These are phyloP conservation scores for Russula olivacea DNA, from an alignment of 768 basidiomycete genomes.

Conservation along the genomic window DNA sequence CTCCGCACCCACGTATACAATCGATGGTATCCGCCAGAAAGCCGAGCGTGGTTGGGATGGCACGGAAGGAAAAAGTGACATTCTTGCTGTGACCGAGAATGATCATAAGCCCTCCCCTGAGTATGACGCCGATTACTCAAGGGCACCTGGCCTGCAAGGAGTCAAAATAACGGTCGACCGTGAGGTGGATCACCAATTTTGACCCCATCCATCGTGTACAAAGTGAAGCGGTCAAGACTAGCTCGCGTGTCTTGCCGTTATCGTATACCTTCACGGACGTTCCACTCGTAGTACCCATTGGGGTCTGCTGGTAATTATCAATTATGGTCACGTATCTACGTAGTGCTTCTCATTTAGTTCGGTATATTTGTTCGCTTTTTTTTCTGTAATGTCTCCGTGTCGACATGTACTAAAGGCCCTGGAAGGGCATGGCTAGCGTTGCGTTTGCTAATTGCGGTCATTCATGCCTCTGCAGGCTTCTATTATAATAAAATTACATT, in stretches of 20 bases:
- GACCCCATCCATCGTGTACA: constrained; percentile 10
- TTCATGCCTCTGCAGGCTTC: neutral
- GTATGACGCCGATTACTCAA: constrained; percentile 22
- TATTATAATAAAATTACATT: neutral
- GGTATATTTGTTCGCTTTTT: neutral
- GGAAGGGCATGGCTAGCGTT: neutral
- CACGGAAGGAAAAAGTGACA: constrained; percentile 17
- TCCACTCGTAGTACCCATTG: neutral
- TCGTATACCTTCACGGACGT: neutral
- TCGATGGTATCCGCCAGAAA: constrained; percentile 30
- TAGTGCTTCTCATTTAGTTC: neutral
- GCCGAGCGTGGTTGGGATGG: constrained; percentile 21
- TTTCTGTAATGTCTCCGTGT: neutral
- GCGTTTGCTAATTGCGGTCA: neutral
- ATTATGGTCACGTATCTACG: neutral
- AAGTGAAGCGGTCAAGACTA: neutral
- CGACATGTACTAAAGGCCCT: neutral
- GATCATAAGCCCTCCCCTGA: constrained; percentile 23
- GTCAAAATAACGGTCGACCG: constrained; percentile 25
- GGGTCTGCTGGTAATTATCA: neutral
- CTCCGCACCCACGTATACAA: constrained; percentile 30
- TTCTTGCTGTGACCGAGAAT: constrained; percentile 1
- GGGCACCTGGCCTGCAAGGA: constrained; percentile 9
- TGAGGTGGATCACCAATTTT: constrained; percentile 19
- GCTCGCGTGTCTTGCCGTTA: neutral